phyloP scores from a whole-genome alignment of 192 early-diverging fungal species.

The Hyaloraphidium curvatum region DNA sequence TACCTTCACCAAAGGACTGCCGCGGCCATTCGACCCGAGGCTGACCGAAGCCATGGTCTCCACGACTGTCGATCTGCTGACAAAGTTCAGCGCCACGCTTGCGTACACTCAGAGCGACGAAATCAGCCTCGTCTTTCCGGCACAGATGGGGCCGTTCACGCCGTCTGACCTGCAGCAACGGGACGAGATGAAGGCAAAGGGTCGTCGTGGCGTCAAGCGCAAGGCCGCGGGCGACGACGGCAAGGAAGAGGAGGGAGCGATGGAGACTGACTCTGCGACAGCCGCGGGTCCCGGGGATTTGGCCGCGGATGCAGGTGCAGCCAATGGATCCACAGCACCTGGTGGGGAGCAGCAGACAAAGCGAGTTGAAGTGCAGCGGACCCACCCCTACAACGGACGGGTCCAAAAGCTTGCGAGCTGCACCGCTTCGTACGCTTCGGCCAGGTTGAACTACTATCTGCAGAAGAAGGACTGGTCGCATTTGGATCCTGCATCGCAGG shows the following conservation, averaged over 20 bases:
- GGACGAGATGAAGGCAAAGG: too few relatives aligned
- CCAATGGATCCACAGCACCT: too few relatives aligned
- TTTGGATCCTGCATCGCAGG: background rate
- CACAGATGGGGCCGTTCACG: conserved; percentile 9
- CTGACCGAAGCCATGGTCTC: conserved; percentile 25
- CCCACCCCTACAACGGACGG: conserved; percentile 25
- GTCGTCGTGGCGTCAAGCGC: too few relatives aligned
- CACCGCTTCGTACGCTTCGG: conserved; percentile 22
- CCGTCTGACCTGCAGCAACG: too few relatives aligned
- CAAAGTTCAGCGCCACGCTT: conserved; percentile 17
- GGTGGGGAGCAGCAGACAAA: background rate
- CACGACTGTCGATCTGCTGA: conserved; percentile 22
- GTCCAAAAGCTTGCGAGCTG: conserved; percentile 28
- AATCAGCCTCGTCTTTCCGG: conserved; percentile 30
- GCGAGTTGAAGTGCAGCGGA: background rate
- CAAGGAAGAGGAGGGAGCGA: too few relatives aligned
- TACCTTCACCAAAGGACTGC: conserved; percentile 25
- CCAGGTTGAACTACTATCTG: conserved; percentile 28
- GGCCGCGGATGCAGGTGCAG: too few relatives aligned
- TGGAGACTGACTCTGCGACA: too few relatives aligned
- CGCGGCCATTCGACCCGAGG: conserved; percentile 25
- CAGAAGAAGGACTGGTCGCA: conserved; percentile 11
- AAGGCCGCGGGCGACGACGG: too few relatives aligned
- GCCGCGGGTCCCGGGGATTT: too few relatives aligned
- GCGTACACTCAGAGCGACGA: conserved; percentile 30